These are phyloP conservation scores for Leccinum sublutescens DNA, from an alignment of 768 basidiomycete species.

Conservation along the genomic window DNA sequence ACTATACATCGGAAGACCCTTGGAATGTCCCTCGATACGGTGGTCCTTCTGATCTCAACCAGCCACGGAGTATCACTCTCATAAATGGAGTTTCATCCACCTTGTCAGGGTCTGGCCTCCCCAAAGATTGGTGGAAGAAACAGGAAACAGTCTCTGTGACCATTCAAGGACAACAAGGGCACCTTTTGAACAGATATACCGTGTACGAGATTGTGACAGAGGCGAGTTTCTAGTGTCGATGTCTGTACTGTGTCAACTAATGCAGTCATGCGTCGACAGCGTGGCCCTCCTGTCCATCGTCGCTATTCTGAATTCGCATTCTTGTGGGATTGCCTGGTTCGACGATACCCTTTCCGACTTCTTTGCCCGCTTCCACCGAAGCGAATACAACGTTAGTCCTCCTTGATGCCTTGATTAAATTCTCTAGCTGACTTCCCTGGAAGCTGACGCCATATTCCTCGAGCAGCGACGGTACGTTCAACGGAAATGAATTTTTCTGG, in stretches of 20 bases:
- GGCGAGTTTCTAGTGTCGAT: constrained; percentile 42
- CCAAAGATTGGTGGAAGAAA: constrained; percentile 84
- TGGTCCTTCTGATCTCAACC: constrained; percentile 25
- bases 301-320: constrained; percentile 94
- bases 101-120: constrained; percentile 69
- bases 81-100: constrained; percentile 52
- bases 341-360: constrained; percentile 92
- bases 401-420: background rate
- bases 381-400: constrained; percentile 75
- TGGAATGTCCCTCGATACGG: constrained; percentile 48
- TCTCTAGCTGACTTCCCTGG: constrained; percentile 7
- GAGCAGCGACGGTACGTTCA: constrained; percentile 76
- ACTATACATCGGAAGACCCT: constrained; percentile 65
- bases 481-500: background rate
- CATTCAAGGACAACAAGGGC: constrained; percentile 86
- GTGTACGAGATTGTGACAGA: constrained; percentile 81
- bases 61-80: constrained; percentile 19
- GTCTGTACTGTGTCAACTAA: constrained; percentile 11
- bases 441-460: constrained; percentile 86
- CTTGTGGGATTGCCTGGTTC: constrained; percentile 81
- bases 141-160: constrained; percentile 70
- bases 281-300: constrained; percentile 67
- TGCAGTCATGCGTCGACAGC: constrained; percentile 37
- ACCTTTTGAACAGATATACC: constrained; percentile 83
- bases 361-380: constrained; percentile 89